Percentiles rank a stretch among this genome's conserved stretches.
Evolutionary conservation across 371 early-diverging fungal species (phyloP).

Genomic region (Mortierella sp.): DNA sequence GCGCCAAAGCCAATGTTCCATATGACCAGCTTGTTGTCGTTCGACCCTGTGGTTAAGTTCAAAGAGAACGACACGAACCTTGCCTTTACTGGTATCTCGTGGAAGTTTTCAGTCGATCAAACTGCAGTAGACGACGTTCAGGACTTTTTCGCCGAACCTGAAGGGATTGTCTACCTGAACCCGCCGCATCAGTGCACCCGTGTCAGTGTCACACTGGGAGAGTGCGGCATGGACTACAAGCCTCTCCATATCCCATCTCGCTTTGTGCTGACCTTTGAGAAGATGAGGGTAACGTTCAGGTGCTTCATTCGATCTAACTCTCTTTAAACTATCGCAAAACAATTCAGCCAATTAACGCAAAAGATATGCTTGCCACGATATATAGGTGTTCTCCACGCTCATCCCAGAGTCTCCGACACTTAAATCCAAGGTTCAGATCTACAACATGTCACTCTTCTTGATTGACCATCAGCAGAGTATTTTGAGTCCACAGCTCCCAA

Average conservation of each 20-base stretch:
- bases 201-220: conserved; percentile 35
- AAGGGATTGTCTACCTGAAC: conserved; percentile 43
- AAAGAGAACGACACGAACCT: conserved; percentile 68
- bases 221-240: conserved; percentile 66
- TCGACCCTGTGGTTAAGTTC: conserved; percentile 59
- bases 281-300: conserved; percentile 62
- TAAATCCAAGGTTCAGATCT: conserved; percentile 53
- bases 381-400: conserved; percentile 46
- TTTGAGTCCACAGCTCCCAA: conserved; percentile 24
- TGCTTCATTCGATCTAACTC: not conserved
- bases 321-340: not conserved
- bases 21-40: conserved; percentile 62
- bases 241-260: conserved; percentile 65
- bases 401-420: conserved; percentile 56
- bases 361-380: not conserved
- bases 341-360: not conserved
- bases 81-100: conserved; percentile 64
- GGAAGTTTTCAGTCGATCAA: conserved; percentile 59
- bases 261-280: conserved; percentile 65
- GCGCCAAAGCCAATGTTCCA: conserved; percentile 63
- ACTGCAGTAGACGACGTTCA: conserved; percentile 58
- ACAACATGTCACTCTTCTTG: conserved; percentile 50
- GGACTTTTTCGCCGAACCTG: conserved; percentile 62
- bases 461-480: conserved; percentile 40
- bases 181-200: conserved; percentile 52